Base-by-base conservation (phyloP, 192 early-diverging fungal genomes). In the Coemansia biformis region DNA sequence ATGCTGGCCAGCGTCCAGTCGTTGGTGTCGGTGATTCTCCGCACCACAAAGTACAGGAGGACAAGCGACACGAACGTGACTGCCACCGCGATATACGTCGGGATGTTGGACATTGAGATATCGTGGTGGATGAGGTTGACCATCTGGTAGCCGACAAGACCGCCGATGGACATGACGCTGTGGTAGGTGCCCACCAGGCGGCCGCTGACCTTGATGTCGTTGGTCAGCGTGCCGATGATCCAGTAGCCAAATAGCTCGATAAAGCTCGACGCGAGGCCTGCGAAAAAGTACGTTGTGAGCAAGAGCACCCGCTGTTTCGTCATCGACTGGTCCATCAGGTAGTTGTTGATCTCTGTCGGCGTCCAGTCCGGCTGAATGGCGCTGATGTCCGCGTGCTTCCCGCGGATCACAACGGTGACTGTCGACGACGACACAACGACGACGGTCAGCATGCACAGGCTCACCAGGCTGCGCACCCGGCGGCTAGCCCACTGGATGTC, bases 191-290 rank as follows among this genome's bases (percentile, higher is more conserved):
- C 59, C 3, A 70, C 66, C 38, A 70, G 63, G 8, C 66, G 43
- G 5, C 49, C 66, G n/a, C 54, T 63, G 2, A 59, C 50, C 21
- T 57, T 51, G n/a, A 63, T 44, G 26, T 70, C 66, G 35, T 70
- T 70, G 1, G 66, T 70, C 21, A 70, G 47, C 5, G 66, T 70
- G 39, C 66, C 66, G 40, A 70, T 70, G 12, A 70, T 40, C 66
- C 66, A 70, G 41, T 53, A 63, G 5, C 66, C 66, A 28, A 47
- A 70, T n/a, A 70, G 51, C 46, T 70, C 59, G 15, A 70, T 49
- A 18, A 62, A 62, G 36, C 59, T 59, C 6, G 66, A 70, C 1
- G 59, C 59, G 4, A 61, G 50, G 8, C 66, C 66, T 0, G 54
- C 54, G 26, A 70, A 63, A 28, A 70, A 70, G 28, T 63, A 70